phyloP scores from a whole-genome alignment of 192 early-diverging fungal species.

The Coemansia sp. region DNA sequence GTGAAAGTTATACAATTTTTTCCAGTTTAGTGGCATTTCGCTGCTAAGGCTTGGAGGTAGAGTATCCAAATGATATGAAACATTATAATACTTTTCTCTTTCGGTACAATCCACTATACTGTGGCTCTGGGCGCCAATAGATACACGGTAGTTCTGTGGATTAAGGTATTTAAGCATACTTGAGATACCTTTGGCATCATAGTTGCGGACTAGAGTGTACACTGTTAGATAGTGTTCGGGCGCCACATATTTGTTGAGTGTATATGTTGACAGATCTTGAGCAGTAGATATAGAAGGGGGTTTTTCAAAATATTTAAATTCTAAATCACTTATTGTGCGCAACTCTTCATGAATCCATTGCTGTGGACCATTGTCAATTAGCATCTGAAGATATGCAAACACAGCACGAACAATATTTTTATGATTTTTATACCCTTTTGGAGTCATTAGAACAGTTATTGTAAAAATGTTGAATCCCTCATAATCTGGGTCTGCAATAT shows the following conservation, averaged over 20 bases:
- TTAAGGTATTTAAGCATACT: conserved; percentile 59
- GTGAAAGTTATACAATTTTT: not conserved
- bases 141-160: conserved; percentile 59
- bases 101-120: conserved; percentile 22
- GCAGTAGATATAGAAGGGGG: conserved; percentile 56
- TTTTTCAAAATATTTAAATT: conserved; percentile 66
- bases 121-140: conserved; percentile 40
- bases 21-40: not conserved
- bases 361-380: conserved; percentile 20
- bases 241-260: conserved; percentile 66
- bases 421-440: conserved; percentile 20
- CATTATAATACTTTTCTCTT: conserved; percentile 74
- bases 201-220: conserved; percentile 61
- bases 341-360: conserved; percentile 30
- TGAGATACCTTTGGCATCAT: conserved; percentile 60
- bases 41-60: not conserved
- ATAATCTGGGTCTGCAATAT: not conserved
- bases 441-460: conserved; percentile 17
- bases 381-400: conserved; percentile 39
- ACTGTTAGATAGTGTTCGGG: conserved; percentile 66
- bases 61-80: conserved; percentile 62
- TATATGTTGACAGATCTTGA: conserved; percentile 59
- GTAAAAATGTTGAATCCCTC: conserved; percentile 16
- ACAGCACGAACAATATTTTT: conserved; percentile 25
- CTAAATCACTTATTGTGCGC: conserved; percentile 29